Conservation (phyloP, 306 rosid species). For the Cajanus cajan region DNA sequence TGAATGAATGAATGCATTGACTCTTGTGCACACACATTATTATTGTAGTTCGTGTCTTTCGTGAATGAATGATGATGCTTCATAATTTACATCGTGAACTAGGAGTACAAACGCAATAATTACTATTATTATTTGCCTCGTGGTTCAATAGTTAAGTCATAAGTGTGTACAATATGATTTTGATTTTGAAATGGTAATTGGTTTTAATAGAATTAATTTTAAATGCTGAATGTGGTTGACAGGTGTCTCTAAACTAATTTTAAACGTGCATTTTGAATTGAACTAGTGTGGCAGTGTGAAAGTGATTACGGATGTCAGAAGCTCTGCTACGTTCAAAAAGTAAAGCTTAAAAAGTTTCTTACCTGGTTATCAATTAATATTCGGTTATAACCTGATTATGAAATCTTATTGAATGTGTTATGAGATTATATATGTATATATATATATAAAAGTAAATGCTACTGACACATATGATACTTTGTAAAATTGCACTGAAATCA, state of each 20-base stretch:
- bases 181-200: neutral
- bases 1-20: conserved; percentile 38
- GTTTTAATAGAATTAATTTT: neutral
- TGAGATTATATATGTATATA: no score
- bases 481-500: no score
- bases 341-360: no score
- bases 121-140: neutral
- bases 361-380: neutral
- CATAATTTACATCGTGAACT: neutral
- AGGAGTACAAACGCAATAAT: neutral
- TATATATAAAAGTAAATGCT: no score
- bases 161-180: no score
- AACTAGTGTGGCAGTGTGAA: neutral
- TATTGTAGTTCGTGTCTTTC: neutral
- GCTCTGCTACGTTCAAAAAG: no score
- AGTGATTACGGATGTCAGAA: neutral
- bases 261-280: neutral
- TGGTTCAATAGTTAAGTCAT: neutral
- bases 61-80: neutral
- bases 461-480: no score
- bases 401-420: neutral
- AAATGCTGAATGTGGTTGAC: neutral
- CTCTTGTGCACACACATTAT: neutral
- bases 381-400: neutral
- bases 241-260: neutral